phyloP scores from a whole-genome alignment of 2,329 filamentous ascomycete genomes.

The Epicoccum sorghinum region DNA sequence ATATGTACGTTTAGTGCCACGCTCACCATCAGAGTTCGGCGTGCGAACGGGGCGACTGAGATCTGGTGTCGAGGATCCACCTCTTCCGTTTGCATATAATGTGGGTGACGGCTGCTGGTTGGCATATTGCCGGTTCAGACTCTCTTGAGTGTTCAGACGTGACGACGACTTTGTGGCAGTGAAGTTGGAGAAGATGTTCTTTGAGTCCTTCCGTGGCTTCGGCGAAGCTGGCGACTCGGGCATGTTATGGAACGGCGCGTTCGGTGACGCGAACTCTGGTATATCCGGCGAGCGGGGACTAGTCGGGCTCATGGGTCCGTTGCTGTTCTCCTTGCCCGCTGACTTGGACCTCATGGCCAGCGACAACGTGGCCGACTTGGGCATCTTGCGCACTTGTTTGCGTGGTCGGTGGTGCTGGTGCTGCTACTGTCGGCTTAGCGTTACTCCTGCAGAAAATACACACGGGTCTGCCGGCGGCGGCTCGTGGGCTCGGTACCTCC shows the following conservation, averaged over 20 bases:
- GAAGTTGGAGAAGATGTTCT: constrained; percentile 56
- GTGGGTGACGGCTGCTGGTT: constrained; percentile 41
- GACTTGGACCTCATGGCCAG: constrained; percentile 43
- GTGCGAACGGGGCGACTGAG: constrained; percentile 48
- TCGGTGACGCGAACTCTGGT: constrained; percentile 39
- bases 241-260: constrained; percentile 37
- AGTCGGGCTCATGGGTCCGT: constrained; percentile 41
- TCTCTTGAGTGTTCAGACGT: constrained; percentile 47
- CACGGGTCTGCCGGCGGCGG: constrained; percentile 3
- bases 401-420: constrained; percentile 22
- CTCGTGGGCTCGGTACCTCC: constrained; percentile 35
- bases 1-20: neutral
- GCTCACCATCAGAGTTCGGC: constrained; percentile 45
- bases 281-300: constrained; percentile 42
- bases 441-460: constrained; percentile 6
- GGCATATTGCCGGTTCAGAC: constrained; percentile 40
- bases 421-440: constrained; percentile 35
- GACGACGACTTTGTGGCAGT: constrained; percentile 55
- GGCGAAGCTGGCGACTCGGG: constrained; percentile 44
- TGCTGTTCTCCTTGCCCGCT: constrained; percentile 32
- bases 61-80: constrained; percentile 56
- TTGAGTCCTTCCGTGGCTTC: constrained; percentile 47
- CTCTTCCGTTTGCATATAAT: constrained; percentile 51
- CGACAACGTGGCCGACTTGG: constrained; percentile 47
- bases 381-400: constrained; percentile 46